Percentiles rank a stretch among this genome's conserved stretches.
Conservation (phyloP, 495 filamentous ascomycete genomes). For the Paragyromitra xinjiangensis region DNA sequence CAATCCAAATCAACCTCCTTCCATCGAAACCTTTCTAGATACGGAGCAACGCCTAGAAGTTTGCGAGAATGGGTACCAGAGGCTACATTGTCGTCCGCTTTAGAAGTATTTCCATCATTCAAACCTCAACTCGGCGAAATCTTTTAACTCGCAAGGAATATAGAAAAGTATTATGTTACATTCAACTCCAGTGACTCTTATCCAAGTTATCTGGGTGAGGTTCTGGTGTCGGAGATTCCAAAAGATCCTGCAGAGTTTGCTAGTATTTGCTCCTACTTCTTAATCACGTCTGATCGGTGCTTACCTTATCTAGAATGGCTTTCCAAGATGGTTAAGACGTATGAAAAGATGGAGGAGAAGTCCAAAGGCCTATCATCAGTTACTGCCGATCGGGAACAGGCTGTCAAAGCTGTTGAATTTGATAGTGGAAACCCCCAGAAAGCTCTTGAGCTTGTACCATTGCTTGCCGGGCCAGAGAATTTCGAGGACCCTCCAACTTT, state of each 20-base stretch:
- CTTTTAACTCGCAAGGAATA: background rate
- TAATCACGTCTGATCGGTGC: background rate
- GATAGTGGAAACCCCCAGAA: background rate
- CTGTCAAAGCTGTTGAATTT: background rate
- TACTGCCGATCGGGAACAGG: background rate
- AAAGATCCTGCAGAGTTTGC: constrained; percentile 10
- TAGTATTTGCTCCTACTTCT: background rate
- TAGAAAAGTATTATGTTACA: background rate
- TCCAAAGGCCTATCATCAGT: background rate
- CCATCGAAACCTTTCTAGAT: background rate
- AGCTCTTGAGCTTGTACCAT: background rate
- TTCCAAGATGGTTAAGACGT: background rate
- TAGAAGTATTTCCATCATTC: background rate
- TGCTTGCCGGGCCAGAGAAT: background rate
- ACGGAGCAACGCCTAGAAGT: too few relatives aligned
- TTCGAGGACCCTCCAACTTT: background rate
- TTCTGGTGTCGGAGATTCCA: background rate
- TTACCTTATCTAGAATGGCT: background rate
- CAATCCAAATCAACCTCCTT: background rate
- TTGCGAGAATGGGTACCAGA: background rate
- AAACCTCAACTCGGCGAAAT: background rate
- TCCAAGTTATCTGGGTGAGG: background rate
- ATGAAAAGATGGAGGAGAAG: background rate
- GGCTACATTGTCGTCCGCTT: background rate
- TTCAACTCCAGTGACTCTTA: background rate